Conservation (phyloP, 768 basidiomycete genomes). For the Nidularia sp. region DNA sequence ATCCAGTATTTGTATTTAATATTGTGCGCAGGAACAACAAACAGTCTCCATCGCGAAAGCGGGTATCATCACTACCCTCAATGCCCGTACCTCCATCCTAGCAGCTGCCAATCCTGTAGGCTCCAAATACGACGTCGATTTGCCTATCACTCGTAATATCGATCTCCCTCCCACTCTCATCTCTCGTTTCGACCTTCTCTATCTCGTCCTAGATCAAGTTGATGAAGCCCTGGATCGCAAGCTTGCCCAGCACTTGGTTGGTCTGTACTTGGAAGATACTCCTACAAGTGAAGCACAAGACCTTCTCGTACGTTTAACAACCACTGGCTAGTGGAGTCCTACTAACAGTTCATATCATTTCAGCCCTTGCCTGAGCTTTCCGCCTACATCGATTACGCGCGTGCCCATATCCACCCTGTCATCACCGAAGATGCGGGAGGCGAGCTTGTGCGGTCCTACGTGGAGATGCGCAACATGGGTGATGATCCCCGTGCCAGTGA, state of each 20-base stretch:
- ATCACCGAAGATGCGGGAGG: constrained; percentile 82
- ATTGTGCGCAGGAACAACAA: constrained; percentile 82
- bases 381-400: constrained; percentile 92
- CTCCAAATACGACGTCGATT: constrained; percentile 88
- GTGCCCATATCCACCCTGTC: constrained; percentile 78
- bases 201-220: constrained; percentile 92
- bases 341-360: neutral
- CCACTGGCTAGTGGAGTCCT: neutral
- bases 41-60: constrained; percentile 99
- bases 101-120: constrained; percentile 98
- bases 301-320: constrained; percentile 51
- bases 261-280: constrained; percentile 88
- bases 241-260: constrained; percentile 90
- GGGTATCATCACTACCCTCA: constrained; percentile 97
- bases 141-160: constrained; percentile 93
- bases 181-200: constrained; percentile 95
- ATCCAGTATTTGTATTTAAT: neutral
- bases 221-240: constrained; percentile 84
- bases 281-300: constrained; percentile 66
- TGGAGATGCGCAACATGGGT: constrained; percentile 90
- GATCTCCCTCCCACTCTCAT: constrained; percentile 97
- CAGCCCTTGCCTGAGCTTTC: constrained; percentile 89
- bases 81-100: constrained; percentile 96
- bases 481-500: constrained; percentile 84
- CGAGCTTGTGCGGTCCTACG: constrained; percentile 86